These are phyloP conservation scores for Candida pini DNA, from an alignment of 805 yeast species.

Conservation along the genomic window DNA sequence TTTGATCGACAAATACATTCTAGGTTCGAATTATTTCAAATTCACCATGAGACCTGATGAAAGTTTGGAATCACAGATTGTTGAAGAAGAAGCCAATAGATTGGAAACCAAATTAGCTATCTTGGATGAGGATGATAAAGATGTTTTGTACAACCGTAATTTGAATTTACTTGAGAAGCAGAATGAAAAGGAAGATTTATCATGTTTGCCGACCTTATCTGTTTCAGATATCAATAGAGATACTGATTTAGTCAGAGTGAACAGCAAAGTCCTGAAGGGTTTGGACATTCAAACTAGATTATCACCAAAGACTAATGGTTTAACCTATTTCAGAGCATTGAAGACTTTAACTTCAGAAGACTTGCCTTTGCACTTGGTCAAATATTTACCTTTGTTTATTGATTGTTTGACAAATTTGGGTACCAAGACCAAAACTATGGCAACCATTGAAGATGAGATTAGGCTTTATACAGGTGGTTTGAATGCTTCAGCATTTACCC, in stretches of 20 bases:
- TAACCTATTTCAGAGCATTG: constrained; percentile 69
- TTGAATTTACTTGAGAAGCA: constrained; percentile 56
- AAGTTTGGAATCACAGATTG: constrained; percentile 44
- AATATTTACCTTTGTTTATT: constrained; percentile 70
- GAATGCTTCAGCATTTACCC: constrained; percentile 52
- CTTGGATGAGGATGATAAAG: constrained; percentile 51
- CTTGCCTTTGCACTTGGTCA: constrained; percentile 57
- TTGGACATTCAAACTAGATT: constrained; percentile 24
- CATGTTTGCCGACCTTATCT: constrained; percentile 73
- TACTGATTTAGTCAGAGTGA: constrained; percentile 37
- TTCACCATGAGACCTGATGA: constrained; percentile 74
- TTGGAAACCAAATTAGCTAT: constrained; percentile 36
- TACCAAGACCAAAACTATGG: constrained; percentile 64
- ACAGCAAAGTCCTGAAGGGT: constrained; percentile 20
- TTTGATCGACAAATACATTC: constrained; percentile 47
- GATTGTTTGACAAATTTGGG: constrained; percentile 84
- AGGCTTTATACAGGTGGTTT: constrained; percentile 83
- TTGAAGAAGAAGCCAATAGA: constrained; percentile 51
- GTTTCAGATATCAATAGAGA: constrained; percentile 64
- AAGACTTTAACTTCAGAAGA: constrained; percentile 45
- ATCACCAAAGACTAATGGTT: constrained; percentile 59
- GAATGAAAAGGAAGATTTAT: constrained; percentile 62
- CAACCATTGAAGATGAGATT: constrained; percentile 79
- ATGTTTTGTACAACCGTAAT: constrained; percentile 57
- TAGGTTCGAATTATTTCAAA: constrained; percentile 53